Evolutionary conservation across 2,329 filamentous ascomycete species (phyloP).

Genomic region (Fusarium nurragi): DNA sequence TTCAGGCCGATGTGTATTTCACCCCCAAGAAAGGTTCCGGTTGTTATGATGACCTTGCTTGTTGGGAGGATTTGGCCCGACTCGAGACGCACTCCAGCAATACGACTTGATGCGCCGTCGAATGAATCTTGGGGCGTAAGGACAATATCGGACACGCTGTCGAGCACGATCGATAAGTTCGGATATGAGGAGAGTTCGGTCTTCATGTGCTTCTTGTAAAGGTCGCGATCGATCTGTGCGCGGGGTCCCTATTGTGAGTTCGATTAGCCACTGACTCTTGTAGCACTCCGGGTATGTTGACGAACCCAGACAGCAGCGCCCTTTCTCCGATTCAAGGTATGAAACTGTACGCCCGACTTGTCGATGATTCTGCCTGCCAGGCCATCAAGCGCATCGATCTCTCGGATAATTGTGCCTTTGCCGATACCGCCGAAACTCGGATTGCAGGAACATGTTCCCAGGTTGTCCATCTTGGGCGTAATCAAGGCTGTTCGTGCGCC

Average conservation of each 20-base stretch:
- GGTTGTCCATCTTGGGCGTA: constrained; percentile 86
- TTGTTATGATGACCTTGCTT: constrained; percentile 89
- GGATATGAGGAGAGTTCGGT: constrained; percentile 82
- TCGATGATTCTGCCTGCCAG: constrained; percentile 89
- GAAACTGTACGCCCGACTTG: constrained; percentile 94
- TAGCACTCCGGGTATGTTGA: neutral
- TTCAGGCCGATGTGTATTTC: constrained; percentile 96
- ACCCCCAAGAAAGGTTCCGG: constrained; percentile 92
- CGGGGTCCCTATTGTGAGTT: constrained; percentile 71
- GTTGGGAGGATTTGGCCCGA: constrained; percentile 86
- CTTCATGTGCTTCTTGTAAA: constrained; percentile 92
- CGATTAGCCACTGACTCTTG: neutral
- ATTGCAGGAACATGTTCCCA: constrained; percentile 96
- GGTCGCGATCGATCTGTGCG: constrained; percentile 89
- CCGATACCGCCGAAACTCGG: constrained; percentile 98
- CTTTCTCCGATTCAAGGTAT: constrained; percentile 86
- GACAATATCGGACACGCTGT: constrained; percentile 92
- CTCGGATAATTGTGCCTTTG: constrained; percentile 94
- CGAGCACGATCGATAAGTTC: constrained; percentile 82
- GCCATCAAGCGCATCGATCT: constrained; percentile 94
- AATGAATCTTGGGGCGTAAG: constrained; percentile 55
- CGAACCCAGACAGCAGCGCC: constrained; percentile 90
- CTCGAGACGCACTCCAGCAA: constrained; percentile 86
- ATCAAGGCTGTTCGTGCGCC: constrained; percentile 90
- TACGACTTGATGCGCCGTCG: constrained; percentile 69